phyloP scores from a whole-genome alignment of 768 basidiomycete species.

The Rhizopogon rudus region DNA sequence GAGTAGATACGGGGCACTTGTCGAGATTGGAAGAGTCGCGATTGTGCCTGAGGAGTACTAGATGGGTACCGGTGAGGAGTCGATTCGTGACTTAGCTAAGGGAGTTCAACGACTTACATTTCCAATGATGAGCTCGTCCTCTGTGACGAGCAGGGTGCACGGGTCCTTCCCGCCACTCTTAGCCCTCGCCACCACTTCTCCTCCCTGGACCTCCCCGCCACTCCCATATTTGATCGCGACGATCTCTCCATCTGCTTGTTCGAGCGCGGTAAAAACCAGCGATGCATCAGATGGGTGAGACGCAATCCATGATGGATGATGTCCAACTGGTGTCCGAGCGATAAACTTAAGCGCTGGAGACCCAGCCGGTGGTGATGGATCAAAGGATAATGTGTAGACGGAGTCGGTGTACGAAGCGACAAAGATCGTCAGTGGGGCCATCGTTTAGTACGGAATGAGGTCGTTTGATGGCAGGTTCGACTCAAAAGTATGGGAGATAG shows the following conservation, averaged over 20 bases:
- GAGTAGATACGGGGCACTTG: constrained; percentile 41
- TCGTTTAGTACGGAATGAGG: background rate
- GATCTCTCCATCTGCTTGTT: constrained; percentile 62
- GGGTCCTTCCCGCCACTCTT: constrained; percentile 56
- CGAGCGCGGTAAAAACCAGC: constrained; percentile 61
- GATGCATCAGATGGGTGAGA: constrained; percentile 50
- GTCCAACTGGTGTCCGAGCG: constrained; percentile 45
- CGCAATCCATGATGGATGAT: constrained; percentile 76
- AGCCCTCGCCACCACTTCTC: constrained; percentile 41
- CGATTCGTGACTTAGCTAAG: background rate
- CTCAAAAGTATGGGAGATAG: no score
- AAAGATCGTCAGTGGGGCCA: constrained; percentile 37
- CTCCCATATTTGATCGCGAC: constrained; percentile 53
- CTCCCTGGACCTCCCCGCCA: constrained; percentile 34
- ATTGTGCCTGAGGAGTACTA: constrained; percentile 71
- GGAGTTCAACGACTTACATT: constrained; percentile 53
- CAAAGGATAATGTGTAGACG: constrained; percentile 61
- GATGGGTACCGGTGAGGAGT: background rate
- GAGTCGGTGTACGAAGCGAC: constrained; percentile 63
- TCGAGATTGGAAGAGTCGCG: constrained; percentile 49
- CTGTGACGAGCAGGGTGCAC: constrained; percentile 56
- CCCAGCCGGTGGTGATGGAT: constrained; percentile 50
- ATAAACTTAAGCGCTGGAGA: constrained; percentile 46
- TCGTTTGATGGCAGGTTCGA: background rate
- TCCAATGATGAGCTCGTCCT: constrained; percentile 56